Base-by-base conservation (phyloP, 106 monocot species). In the Platanthera zijinensis region DNA sequence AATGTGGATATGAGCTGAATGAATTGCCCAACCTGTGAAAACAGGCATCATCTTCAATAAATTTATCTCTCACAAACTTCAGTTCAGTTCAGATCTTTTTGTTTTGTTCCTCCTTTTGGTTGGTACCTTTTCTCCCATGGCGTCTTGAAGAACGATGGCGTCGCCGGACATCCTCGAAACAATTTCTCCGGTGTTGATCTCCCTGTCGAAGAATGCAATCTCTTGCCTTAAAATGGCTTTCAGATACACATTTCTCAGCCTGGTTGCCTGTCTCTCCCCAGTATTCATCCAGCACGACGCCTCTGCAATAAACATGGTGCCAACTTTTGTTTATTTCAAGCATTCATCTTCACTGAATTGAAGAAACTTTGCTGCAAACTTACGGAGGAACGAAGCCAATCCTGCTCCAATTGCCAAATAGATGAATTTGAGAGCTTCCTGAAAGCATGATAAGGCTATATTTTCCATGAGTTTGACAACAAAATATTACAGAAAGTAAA, bases 21-120 rank as follows among this genome's bases (percentile, higher is more conserved):
- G 78, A 92, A 89, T 72, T 87, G 89, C 0, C 92, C 89, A 32
- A 87, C 89, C 92, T 92, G 78, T 57, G 8, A 50, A 50, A 70
- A 8, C 2, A 53, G 53, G 53, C 6, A 53, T 53, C 8, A 53
- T 14, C 53, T 53, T 53, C 53, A 53, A 14, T 1, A 10, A 10
- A 14, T 53, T 53, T 10, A 1, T 53, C 53, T 53, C 53, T 53
- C 53, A 39, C 3, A 39, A 39, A 39, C 1, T 39, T 39, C 39
- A 39, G 39, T 39, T 39, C 25, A 25, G 25, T 25, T 25, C 25
- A 39, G 39, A 1, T 39, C 39, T 39, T 2, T 3, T 21, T 72
- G 3, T 18, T 22, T 25, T 25, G 25, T 25, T 25, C 25, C 25
- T 25, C 25, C 0, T 0, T 25, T 4, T 10, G 51, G 3, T 18